A percentile compares a stretch with the other conserved stretches of the same genome.
Evolutionary conservation across 345 rosid genomes (phyloP).

Genomic region (Clausena lansium): DNA sequence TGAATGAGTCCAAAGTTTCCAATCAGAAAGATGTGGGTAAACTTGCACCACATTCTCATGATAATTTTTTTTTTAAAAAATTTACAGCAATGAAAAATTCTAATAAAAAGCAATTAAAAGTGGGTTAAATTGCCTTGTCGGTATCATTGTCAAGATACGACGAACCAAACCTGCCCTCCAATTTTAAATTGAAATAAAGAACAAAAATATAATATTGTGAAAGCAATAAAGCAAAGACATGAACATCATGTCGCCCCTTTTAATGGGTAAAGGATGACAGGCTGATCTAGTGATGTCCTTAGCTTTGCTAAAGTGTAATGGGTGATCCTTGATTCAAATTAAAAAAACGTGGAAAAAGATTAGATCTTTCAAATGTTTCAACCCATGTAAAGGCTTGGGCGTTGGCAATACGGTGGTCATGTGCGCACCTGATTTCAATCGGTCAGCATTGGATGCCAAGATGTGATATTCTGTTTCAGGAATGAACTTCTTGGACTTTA

Average conservation of each 20-base stretch:
- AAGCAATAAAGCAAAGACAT: constrained; percentile 4
- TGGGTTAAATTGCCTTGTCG: neutral
- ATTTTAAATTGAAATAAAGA: constrained; percentile 8
- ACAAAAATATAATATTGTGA: neutral
- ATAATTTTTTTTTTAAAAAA: too few relatives aligned
- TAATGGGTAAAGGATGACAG: neutral
- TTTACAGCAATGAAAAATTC: neutral
- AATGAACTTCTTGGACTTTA: constrained; percentile 7
- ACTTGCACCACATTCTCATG: neutral
- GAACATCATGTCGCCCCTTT: neutral
- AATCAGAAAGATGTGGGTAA: neutral
- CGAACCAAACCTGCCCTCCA: constrained; percentile 18
- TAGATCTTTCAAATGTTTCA: neutral
- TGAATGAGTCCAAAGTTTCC: neutral
- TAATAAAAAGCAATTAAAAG: neutral
- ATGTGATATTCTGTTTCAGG: neutral
- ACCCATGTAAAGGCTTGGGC: neutral
- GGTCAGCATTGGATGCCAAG: constrained; percentile 24
- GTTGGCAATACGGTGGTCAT: neutral
- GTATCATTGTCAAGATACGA: neutral
- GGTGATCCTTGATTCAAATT: constrained; percentile 4
- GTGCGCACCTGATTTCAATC: constrained; percentile 6
- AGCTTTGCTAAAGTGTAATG: constrained; percentile 3
- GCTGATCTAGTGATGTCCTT: neutral
- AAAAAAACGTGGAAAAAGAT: neutral